Percentiles rank a stretch among this genome's conserved stretches.
phyloP scores from a whole-genome alignment of 352 stramenopile species.

The Phytopythium boreale region DNA sequence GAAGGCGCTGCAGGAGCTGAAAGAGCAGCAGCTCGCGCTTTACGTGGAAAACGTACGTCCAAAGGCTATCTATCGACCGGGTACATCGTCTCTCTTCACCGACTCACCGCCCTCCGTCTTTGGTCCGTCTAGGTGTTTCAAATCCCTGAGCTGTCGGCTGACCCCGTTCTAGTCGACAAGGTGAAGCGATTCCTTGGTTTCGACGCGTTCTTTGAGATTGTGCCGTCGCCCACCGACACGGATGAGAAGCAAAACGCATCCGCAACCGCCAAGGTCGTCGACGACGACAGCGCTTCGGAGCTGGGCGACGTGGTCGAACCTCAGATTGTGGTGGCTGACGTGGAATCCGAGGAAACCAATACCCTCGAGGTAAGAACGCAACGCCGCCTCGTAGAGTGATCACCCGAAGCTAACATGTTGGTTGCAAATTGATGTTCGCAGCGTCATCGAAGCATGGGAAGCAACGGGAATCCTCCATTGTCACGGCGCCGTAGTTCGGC shows the following conservation, averaged over 20 bases:
- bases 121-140: constrained; percentile 41
- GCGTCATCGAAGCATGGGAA: background rate
- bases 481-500: constrained; percentile 23
- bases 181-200: constrained; percentile 63
- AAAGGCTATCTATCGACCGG: background rate
- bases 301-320: background rate
- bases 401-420: background rate
- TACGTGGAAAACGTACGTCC: constrained; percentile 58
- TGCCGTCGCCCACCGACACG: constrained; percentile 3
- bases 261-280: background rate
- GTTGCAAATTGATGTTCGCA: background rate
- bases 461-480: constrained; percentile 9
- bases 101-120: background rate
- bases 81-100: background rate
- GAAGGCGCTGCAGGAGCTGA: constrained; percentile 62
- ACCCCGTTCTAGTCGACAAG: constrained; percentile 34
- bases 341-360: background rate
- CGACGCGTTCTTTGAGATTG: constrained; percentile 65
- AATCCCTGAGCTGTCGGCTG: constrained; percentile 38
- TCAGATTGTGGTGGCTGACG: background rate
- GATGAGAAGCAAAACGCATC: background rate
- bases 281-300: background rate
- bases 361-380: background rate
- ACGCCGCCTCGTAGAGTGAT: background rate
- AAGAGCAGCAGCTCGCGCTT: constrained; percentile 66